Evolutionary conservation across 2,329 filamentous ascomycete species (phyloP).

Genomic region (Tolypocladium guangdongense): DNA sequence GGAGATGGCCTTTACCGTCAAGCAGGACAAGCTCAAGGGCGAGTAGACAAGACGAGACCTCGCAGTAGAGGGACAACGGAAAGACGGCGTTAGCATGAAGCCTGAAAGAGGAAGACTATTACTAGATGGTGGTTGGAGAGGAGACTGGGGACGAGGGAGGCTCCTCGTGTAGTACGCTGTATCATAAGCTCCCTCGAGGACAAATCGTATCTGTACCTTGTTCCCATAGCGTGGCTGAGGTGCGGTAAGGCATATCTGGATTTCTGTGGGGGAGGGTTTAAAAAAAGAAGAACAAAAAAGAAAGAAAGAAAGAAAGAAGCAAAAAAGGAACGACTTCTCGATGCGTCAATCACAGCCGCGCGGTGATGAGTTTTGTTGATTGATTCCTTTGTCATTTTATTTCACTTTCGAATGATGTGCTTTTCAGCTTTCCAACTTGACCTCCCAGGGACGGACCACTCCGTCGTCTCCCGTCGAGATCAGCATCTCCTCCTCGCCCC

Average conservation of each 20-base stretch:
- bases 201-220: conserved; percentile 3
- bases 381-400: not conserved
- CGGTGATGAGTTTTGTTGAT: not conserved
- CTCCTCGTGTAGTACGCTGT: conserved; percentile 6
- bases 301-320: too few species aligned
- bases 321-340: not conserved
- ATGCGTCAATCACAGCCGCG: not conserved
- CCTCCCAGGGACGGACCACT: conserved; percentile 70
- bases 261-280: not conserved
- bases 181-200: conserved; percentile 5
- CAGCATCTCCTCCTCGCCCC: conserved; percentile 66
- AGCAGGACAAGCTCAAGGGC: conserved; percentile 60
- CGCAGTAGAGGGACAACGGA: not conserved
- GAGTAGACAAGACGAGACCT: conserved; percentile 29
- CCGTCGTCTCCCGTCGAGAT: conserved; percentile 91
- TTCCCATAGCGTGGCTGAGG: conserved; percentile 3
- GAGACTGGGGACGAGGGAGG: not conserved
- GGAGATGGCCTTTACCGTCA: conserved; percentile 51
- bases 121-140: not conserved
- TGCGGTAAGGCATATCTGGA: conserved; percentile 2
- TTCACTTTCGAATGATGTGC: not conserved
- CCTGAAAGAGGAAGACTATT: not conserved
- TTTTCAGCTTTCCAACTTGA: conserved; percentile 18
- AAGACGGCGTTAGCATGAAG: not conserved
- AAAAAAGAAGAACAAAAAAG: too few species aligned